A percentile compares a stretch with the other conserved stretches of the same genome.
phyloP scores from a whole-genome alignment of 345 rosid species.

The Eucalyptus brandiana region DNA sequence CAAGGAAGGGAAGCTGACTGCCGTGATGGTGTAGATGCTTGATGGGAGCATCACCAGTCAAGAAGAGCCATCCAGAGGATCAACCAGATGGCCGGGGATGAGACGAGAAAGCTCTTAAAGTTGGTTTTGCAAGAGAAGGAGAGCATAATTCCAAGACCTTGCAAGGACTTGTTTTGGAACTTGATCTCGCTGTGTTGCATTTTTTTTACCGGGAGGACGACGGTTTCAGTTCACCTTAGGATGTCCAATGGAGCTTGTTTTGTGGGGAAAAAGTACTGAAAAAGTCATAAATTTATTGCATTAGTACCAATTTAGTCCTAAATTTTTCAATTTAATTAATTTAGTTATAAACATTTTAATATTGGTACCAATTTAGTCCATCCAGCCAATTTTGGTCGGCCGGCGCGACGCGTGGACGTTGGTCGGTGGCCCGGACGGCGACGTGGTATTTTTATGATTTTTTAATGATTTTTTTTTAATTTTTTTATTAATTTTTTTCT shows the following conservation, averaged over 20 bases:
- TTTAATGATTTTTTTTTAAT: too few relatives aligned
- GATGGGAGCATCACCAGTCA: slow-evolving; percentile 9
- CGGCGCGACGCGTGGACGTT: too few relatives aligned
- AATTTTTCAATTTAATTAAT: rapidly evolving
- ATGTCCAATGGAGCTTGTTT: slow-evolving; percentile 7
- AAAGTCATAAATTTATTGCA: too few relatives aligned
- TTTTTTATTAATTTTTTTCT: too few relatives aligned
- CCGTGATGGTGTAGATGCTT: slow-evolving; percentile 6
- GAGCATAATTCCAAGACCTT: slow-evolving; percentile 43
- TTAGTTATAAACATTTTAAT: too few relatives aligned
- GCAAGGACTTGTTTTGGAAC: slow-evolving; percentile 69
- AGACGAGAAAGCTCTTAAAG: slow-evolving; percentile 34
- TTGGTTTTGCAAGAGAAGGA: slow-evolving; percentile 39
- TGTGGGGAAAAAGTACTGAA: background rate
- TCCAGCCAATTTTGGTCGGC: rapidly evolving
- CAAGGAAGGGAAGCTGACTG: background rate
- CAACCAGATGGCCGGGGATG: slow-evolving; percentile 8
- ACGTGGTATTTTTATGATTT: too few relatives aligned
- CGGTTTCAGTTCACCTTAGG: slow-evolving; percentile 45
- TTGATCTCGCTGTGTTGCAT: slow-evolving; percentile 53
- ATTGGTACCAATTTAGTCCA: rapidly evolving
- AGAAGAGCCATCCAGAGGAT: slow-evolving; percentile 28
- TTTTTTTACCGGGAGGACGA: slow-evolving; percentile 56
- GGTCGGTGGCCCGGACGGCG: rapidly evolving
- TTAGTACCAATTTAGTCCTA: too few relatives aligned